Percentiles rank a stretch among this genome's conserved stretches.
Conservation (phyloP, 148 eudicot genomes). For the Rhododendron simsii region DNA sequence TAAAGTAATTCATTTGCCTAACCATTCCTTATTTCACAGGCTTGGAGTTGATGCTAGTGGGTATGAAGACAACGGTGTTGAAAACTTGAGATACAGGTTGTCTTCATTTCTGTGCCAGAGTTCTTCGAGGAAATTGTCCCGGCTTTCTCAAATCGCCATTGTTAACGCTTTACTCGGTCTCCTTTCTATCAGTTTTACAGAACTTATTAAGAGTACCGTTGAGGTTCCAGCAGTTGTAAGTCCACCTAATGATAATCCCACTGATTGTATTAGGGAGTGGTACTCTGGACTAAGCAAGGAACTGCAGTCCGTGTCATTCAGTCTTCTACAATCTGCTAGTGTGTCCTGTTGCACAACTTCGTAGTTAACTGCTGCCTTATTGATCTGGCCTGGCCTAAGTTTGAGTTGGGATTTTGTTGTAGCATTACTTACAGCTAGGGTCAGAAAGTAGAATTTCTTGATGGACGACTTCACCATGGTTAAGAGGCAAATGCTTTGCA, state of each 20-base stretch:
- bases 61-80: constrained; percentile 43
- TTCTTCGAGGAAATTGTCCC: constrained; percentile 10
- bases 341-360: not conserved
- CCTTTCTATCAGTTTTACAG: constrained; percentile 26
- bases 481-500: not conserved
- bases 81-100: constrained; percentile 36
- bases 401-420: not conserved
- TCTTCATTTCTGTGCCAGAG: constrained; percentile 25
- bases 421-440: not conserved
- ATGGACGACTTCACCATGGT: not conserved
- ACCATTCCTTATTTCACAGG: constrained; percentile 25
- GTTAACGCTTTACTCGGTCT: constrained; percentile 36
- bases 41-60: constrained; percentile 52
- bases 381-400: not conserved
- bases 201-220: constrained; percentile 17
- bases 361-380: not conserved
- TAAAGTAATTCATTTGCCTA: not conserved
- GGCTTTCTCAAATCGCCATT: constrained; percentile 26
- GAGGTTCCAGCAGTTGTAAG: constrained; percentile 14
- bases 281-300: constrained; percentile 29
- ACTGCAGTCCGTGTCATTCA: constrained; percentile 27
- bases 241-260: constrained; percentile 4
- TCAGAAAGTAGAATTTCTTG: not conserved
- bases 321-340: constrained; percentile 16
- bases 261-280: constrained; percentile 35